Evolutionary conservation across 345 rosid genomes (phyloP).

Genomic region (Euphorbia pulcherrima): DNA sequence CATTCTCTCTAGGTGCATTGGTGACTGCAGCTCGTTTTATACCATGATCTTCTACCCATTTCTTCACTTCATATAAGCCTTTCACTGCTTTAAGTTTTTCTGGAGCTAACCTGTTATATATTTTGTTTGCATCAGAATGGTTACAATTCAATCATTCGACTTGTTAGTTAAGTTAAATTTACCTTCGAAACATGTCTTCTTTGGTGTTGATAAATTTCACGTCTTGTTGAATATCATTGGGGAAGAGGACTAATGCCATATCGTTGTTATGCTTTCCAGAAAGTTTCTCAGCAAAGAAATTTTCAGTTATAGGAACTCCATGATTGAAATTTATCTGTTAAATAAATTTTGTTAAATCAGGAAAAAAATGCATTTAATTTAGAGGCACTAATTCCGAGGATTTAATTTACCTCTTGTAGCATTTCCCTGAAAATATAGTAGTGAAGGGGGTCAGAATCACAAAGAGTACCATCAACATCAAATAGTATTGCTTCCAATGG

Average conservation of each 20-base stretch:
- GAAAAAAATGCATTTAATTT: too few species aligned
- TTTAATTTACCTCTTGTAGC: slow-evolving; percentile 63
- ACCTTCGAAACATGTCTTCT: slow-evolving; percentile 37
- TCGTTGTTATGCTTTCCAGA: slow-evolving; percentile 38
- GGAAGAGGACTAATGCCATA: slow-evolving; percentile 29
- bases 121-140: neutral
- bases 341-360: neutral
- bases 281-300: slow-evolving; percentile 36
- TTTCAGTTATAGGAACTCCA: slow-evolving; percentile 34
- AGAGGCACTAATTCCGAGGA: too few species aligned
- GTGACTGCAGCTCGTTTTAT: slow-evolving; percentile 43
- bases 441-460: slow-evolving; percentile 96
- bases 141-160: neutral
- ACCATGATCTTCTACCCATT: slow-evolving; percentile 40
- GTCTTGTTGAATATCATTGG: slow-evolving; percentile 23
- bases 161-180: neutral
- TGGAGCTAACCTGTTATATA: slow-evolving; percentile 32
- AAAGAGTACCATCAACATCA: slow-evolving; percentile 93
- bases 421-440: slow-evolving; percentile 49
- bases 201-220: slow-evolving; percentile 35
- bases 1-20: slow-evolving; percentile 41
- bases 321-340: slow-evolving; percentile 24
- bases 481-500: slow-evolving; percentile 78
- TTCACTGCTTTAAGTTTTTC: slow-evolving; percentile 33
- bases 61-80: slow-evolving; percentile 30